These are phyloP conservation scores for Pseudogymnoascus verrucosus DNA, from an alignment of 2,329 filamentous ascomycete genomes.

Conservation along the genomic window DNA sequence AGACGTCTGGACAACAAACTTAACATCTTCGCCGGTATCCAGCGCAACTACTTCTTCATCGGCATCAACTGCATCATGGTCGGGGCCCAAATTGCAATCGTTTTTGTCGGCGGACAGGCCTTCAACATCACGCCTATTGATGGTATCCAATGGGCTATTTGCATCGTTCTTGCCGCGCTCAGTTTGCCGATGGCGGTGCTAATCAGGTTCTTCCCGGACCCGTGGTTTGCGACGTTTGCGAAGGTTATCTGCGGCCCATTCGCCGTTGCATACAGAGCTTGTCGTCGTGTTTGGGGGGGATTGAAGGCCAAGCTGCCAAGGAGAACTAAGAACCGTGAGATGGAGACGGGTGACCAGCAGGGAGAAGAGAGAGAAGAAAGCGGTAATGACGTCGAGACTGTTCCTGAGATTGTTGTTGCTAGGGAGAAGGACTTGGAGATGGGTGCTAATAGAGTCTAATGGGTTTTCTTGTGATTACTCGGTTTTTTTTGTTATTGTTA, in stretches of 20 bases:
- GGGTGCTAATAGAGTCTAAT: background rate
- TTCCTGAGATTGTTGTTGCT: background rate
- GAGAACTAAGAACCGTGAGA: background rate
- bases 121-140: slow-evolving; percentile 55
- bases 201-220: slow-evolving; percentile 11
- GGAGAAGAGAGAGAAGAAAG: background rate
- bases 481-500: background rate
- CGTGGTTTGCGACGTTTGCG: background rate
- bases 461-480: background rate
- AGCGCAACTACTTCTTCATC: slow-evolving; percentile 78
- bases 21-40: slow-evolving; percentile 85
- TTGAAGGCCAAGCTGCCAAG: background rate
- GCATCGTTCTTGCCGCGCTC: slow-evolving; percentile 45
- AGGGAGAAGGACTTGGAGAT: background rate
- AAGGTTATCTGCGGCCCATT: background rate
- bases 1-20: slow-evolving; percentile 83
- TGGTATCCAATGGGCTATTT: slow-evolving; percentile 71
- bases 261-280: background rate
- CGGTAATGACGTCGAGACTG: background rate
- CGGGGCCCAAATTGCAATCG: slow-evolving; percentile 75
- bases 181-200: slow-evolving; percentile 11
- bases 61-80: slow-evolving; percentile 76
- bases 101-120: slow-evolving; percentile 71
- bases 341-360: background rate
- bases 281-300: background rate